Base-by-base conservation (phyloP, 208 protist species). In the Acanthamoeba triangularis region DNA sequence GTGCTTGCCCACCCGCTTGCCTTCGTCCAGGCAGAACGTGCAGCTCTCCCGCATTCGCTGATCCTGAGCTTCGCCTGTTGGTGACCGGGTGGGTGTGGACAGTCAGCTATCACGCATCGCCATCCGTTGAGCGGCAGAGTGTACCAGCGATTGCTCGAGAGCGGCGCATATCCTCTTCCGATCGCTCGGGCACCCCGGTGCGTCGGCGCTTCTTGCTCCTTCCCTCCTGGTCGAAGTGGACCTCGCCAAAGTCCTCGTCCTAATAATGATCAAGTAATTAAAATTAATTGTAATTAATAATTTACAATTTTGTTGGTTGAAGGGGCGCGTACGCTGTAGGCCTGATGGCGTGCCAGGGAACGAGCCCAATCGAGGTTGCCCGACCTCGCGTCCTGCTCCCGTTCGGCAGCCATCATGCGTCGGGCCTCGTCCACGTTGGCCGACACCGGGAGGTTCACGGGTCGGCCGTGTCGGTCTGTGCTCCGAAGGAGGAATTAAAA, bases 21-120 rank as follows among this genome's bases (percentile, higher is more conserved):
- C 90, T 4, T 74, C 65, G 90, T 96, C 94, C 33, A 96, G 54
- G 37, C 94, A 96, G 52, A 37, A 95, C 91, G 37, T 65, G 93
- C 94, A 96, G 63, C 72, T 96, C 52, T 44, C 87, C 16, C 33
- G 47, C 54, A 69, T 47, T 16, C 59, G 33, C n/a, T 94, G 35
- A 3, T 95, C n/a, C 54, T 72, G 65, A 0, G 37, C 25, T 16
- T 95, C 41, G 56, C 44, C 94, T 95, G 94, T 8, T 25, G 13
- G 44, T 72, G 8, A 33, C 25, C 10, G 30, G 30, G 30, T 72
- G 65, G 13, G 30, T 72, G 25, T 0, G 25, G 11, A 16, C 44
- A 49, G 44, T 49, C 44, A 49, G 44, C 1, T 1, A 49, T 49
- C 44, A 49, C 44, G 44, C 44, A n/a, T n/a, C n/a, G n/a, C n/a